Percentiles rank a stretch among this genome's conserved stretches.
These are phyloP conservation scores for Lepidium sativum DNA, from an alignment of 345 rosid genomes.

Conservation along the genomic window DNA sequence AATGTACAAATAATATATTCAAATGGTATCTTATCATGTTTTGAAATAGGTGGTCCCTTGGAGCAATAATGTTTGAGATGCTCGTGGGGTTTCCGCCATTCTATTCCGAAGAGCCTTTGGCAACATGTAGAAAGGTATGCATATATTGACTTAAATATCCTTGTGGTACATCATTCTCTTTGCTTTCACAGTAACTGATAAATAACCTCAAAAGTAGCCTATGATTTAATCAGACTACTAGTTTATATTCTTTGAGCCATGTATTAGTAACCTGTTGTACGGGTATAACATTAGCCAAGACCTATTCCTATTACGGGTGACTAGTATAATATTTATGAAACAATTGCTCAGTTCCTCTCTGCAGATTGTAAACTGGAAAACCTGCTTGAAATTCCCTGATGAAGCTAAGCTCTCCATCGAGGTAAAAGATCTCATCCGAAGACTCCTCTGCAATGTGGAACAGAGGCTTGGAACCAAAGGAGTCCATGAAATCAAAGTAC, in stretches of 20 bases:
- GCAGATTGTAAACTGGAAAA: conserved; percentile 70
- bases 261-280: not conserved
- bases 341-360: conserved; percentile 29
- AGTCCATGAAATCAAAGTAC: conserved; percentile 54
- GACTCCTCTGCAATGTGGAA: conserved; percentile 55
- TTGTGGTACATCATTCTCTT: not conserved
- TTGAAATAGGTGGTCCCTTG: conserved; percentile 40
- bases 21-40: conserved; percentile 8
- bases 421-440: conserved; percentile 53
- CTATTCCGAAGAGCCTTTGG: conserved; percentile 39
- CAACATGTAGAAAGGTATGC: conserved; percentile 43
- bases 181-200: too few relatives aligned
- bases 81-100: conserved; percentile 47
- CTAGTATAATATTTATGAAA: conserved; percentile 24
- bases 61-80: conserved; percentile 47
- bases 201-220: not conserved
- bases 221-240: not conserved
- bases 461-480: conserved; percentile 65
- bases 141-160: conserved; percentile 12
- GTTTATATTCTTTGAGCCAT: not conserved
- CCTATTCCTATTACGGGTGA: not conserved
- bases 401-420: conserved; percentile 54
- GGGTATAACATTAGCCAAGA: conserved; percentile 4
- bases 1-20: not conserved
- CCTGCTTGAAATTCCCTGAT: conserved; percentile 53